Conservation (phyloP, 352 stramenopile species). For the Phytophthora ohioensis region DNA sequence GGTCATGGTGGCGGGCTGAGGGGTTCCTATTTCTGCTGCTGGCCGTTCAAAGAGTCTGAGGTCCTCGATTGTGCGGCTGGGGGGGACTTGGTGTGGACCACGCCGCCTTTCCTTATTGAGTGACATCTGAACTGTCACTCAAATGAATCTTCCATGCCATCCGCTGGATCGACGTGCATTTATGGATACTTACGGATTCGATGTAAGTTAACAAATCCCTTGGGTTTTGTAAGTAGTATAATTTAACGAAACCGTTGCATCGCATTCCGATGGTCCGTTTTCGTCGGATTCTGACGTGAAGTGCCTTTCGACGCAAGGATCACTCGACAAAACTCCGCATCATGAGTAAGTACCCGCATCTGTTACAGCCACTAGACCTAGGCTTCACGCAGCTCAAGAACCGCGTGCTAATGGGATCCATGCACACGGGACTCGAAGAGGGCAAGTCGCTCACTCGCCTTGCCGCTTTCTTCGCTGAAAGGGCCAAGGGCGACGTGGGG, state of each 20-base stretch:
- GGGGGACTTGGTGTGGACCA: not conserved
- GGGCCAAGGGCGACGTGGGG: constrained; percentile 92
- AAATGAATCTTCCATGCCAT: not conserved
- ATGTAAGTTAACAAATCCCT: not conserved
- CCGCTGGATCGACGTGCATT: not conserved
- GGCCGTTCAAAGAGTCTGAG: constrained; percentile 42
- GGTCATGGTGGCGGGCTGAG: constrained; percentile 46
- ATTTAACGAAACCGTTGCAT: not conserved
- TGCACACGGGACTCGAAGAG: constrained; percentile 94
- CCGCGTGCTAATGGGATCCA: constrained; percentile 92
- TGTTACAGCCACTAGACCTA: constrained; percentile 81
- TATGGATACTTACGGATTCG: not conserved
- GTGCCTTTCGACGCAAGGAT: not conserved
- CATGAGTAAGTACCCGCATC: constrained; percentile 80
- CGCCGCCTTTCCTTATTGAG: too few species aligned
- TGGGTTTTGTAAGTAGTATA: not conserved
- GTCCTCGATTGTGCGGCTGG: constrained; percentile 19
- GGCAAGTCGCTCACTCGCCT: constrained; percentile 82
- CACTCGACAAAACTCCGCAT: constrained; percentile 3
- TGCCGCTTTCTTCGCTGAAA: constrained; percentile 95
- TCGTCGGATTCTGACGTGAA: constrained; percentile 23
- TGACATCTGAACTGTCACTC: not conserved
- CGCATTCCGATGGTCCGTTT: constrained; percentile 3
- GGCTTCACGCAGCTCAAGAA: constrained; percentile 90
- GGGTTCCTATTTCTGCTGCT: constrained; percentile 23